These are phyloP conservation scores for Spathaspora sp. DNA, from an alignment of 805 yeast species.

Conservation along the genomic window DNA sequence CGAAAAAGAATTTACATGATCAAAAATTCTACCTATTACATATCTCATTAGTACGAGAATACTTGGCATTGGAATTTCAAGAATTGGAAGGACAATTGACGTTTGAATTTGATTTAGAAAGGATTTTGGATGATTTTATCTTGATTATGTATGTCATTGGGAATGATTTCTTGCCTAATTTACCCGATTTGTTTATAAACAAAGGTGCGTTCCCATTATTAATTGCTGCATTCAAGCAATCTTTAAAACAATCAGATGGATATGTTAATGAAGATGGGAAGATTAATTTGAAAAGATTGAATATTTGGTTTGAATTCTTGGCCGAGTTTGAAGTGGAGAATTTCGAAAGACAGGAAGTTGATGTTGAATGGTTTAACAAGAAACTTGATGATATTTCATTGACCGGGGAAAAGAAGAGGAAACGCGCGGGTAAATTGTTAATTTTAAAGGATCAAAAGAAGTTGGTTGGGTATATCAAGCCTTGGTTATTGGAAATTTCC, in stretches of 20 bases:
- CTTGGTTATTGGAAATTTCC: constrained; percentile 43
- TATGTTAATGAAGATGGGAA: constrained; percentile 81
- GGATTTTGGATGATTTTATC: constrained; percentile 88
- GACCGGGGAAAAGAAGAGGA: constrained; percentile 67
- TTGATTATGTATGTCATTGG: constrained; percentile 93
- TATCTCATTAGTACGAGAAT: constrained; percentile 84
- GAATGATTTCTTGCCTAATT: constrained; percentile 94
- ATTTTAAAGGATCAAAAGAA: constrained; percentile 72
- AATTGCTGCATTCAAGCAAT: constrained; percentile 81
- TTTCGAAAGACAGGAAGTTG: constrained; percentile 81
- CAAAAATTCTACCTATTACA: constrained; percentile 84
- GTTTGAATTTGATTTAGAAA: constrained; percentile 80
- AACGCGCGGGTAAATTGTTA: constrained; percentile 59
- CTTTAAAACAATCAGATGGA: constrained; percentile 71
- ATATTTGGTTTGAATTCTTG: constrained; percentile 69
- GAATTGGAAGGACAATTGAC: constrained; percentile 60
- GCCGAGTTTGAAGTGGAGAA: constrained; percentile 79
- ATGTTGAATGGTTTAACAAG: constrained; percentile 87
- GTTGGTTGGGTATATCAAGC: constrained; percentile 54
- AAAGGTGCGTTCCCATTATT: constrained; percentile 96
- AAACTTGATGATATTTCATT: constrained; percentile 76
- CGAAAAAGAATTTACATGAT: constrained; percentile 54
- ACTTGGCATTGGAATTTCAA: constrained; percentile 78
- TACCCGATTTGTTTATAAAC: constrained; percentile 89
- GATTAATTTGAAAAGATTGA: constrained; percentile 71